Percentiles rank a stretch among this genome's conserved stretches.
Evolutionary conservation across 768 basidiomycete species (phyloP).

Genomic region (Cantharellus anzutake): DNA sequence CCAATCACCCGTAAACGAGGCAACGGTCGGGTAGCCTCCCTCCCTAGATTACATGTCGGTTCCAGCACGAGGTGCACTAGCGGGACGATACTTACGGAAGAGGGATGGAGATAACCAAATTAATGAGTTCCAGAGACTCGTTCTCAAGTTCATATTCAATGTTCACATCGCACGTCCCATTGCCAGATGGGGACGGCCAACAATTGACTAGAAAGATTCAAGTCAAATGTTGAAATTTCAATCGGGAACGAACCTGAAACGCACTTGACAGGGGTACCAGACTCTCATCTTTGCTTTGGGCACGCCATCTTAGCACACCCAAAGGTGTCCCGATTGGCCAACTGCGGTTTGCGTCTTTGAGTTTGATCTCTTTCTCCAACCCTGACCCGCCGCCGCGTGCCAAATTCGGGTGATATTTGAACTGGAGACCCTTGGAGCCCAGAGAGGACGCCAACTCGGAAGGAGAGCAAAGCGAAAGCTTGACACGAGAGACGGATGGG

Average conservation of each 20-base stretch:
- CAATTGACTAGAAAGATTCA: constrained; percentile 52
- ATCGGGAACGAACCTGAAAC: background rate
- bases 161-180: constrained; percentile 85
- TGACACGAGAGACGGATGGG: constrained; percentile 47
- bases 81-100: constrained; percentile 50
- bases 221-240: constrained; percentile 1
- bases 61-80: background rate
- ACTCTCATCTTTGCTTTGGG: constrained; percentile 78
- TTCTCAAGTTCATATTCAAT: constrained; percentile 96
- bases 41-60: constrained; percentile 24
- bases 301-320: constrained; percentile 84
- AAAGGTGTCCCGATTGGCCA: constrained; percentile 82
- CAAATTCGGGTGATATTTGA: constrained; percentile 94
- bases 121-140: constrained; percentile 55
- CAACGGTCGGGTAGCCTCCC: constrained; percentile 70
- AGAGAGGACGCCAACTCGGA: constrained; percentile 37
- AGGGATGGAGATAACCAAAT: constrained; percentile 79
- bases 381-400: constrained; percentile 17
- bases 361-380: constrained; percentile 41
- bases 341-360: constrained; percentile 63
- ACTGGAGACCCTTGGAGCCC: constrained; percentile 45
- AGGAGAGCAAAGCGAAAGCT: constrained; percentile 37
- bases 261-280: constrained; percentile 78
- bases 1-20: constrained; percentile 59
- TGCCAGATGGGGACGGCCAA: constrained; percentile 86